Evolutionary conservation across 768 basidiomycete species (phyloP).

Genomic region (Coprinopsis sp.): DNA sequence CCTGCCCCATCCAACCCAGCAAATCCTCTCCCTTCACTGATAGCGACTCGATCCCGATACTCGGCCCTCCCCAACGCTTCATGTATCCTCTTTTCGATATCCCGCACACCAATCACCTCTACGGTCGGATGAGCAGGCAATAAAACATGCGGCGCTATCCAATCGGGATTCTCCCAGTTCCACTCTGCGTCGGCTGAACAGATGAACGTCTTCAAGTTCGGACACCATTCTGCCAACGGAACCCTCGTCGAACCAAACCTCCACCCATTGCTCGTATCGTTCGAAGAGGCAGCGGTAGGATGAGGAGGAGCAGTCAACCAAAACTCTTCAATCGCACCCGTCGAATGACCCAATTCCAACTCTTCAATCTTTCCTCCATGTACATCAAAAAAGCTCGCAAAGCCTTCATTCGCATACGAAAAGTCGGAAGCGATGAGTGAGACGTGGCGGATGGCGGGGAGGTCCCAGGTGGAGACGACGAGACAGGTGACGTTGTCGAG

Average conservation of each 20-base stretch:
- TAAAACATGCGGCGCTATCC: conserved; percentile 75
- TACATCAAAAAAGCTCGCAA: conserved; percentile 58
- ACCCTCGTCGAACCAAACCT: conserved; percentile 18
- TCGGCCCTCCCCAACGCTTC: conserved; percentile 24
- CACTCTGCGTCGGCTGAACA: conserved; percentile 76
- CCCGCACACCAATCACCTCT: conserved; percentile 66
- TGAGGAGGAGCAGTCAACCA: conserved; percentile 47
- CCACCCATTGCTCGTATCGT: neutral
- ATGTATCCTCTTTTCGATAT: conserved; percentile 56
- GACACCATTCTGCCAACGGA: conserved; percentile 64
- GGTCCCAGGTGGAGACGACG: conserved; percentile 60
- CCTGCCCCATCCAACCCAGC: conserved; percentile 3
- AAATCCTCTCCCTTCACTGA: conserved; percentile 14
- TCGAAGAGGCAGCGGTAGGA: conserved; percentile 7
- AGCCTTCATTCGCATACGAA: conserved; percentile 61
- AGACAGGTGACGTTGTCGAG: conserved; percentile 69
- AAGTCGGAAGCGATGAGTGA: conserved; percentile 71
- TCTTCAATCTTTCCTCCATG: conserved; percentile 61
- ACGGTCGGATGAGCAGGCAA: conserved; percentile 59
- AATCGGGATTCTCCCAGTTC: conserved; percentile 76
- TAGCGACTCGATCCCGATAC: conserved; percentile 29
- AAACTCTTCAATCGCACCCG: conserved; percentile 61
- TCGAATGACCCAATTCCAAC: conserved; percentile 70
- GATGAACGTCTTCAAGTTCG: conserved; percentile 64
- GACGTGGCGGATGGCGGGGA: conserved; percentile 59